phyloP scores from a whole-genome alignment of 305 asterid species.

The Stenogyne calaminthoides region DNA sequence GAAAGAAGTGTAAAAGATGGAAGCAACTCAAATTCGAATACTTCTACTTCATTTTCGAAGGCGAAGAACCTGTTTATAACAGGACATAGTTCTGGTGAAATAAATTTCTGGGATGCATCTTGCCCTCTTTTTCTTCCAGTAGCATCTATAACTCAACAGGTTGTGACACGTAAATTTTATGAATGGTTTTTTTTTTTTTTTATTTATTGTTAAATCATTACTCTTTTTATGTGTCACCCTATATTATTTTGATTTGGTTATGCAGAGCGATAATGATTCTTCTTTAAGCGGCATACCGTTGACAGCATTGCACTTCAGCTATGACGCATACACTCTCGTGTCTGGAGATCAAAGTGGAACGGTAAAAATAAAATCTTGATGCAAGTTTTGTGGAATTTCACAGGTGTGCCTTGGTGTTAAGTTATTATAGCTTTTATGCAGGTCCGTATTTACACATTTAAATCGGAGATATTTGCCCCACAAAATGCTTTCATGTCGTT shows the following conservation, averaged over 20 bases:
- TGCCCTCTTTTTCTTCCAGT: constrained; percentile 78
- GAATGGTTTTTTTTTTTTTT: neutral
- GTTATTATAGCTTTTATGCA: constrained; percentile 39
- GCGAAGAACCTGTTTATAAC: constrained; percentile 73
- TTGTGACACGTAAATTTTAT: neutral
- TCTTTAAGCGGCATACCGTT: constrained; percentile 73
- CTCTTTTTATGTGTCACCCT: neutral
- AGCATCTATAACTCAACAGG: constrained; percentile 81
- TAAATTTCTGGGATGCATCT: constrained; percentile 89
- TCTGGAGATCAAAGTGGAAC: constrained; percentile 92
- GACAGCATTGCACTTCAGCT: constrained; percentile 64
- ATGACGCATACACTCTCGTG: constrained; percentile 57
- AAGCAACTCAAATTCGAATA: constrained; percentile 48
- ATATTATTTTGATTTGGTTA: constrained; percentile 16
- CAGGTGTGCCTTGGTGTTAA: constrained; percentile 14
- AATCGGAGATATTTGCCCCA: constrained; percentile 74
- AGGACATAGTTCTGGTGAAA: constrained; percentile 79
- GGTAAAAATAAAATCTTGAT: constrained; percentile 43
- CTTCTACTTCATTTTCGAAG: constrained; percentile 50
- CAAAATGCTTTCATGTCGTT: constrained; percentile 64
- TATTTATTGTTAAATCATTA: neutral
- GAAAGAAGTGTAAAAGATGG: constrained; percentile 65
- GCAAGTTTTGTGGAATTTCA: constrained; percentile 8
- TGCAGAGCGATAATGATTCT: constrained; percentile 79
- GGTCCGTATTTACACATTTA: constrained; percentile 76